A percentile compares a stretch with the other conserved stretches of the same genome.
Evolutionary conservation across 768 basidiomycete genomes (phyloP).

Genomic region (Lepiota brunneoincarnata): DNA sequence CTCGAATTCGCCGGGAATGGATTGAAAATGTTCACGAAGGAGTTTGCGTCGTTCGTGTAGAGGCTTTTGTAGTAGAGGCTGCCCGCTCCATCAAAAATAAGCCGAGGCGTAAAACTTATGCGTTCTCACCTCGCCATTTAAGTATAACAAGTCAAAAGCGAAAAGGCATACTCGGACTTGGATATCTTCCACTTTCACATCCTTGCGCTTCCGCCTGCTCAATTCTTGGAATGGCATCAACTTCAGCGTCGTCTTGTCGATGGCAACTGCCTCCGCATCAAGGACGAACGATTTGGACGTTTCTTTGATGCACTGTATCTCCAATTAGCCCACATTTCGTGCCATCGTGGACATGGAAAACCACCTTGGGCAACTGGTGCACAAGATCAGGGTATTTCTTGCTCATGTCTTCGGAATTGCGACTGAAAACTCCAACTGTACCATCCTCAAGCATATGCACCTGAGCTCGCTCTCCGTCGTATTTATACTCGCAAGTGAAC

Average conservation of each 20-base stretch:
- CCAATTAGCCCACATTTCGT: neutral
- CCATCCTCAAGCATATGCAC: conserved; percentile 86
- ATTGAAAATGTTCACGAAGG: conserved; percentile 74
- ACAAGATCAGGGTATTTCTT: conserved; percentile 99
- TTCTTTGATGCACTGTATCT: conserved; percentile 75
- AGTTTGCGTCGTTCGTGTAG: conserved; percentile 75
- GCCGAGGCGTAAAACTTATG: neutral
- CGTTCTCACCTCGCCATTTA: conserved; percentile 88
- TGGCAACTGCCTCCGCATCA: conserved; percentile 96
- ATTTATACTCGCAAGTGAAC: conserved; percentile 99
- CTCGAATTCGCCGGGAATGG: conserved; percentile 85
- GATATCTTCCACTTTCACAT: conserved; percentile 97
- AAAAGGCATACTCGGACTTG: conserved; percentile 96
- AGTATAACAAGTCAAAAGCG: conserved; percentile 93
- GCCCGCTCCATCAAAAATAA: conserved; percentile 3
- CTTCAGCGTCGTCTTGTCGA: conserved; percentile 79
- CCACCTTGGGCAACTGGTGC: conserved; percentile 83
- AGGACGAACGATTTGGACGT: conserved; percentile 88
- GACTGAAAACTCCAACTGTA: conserved; percentile 85
- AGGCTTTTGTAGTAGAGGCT: conserved; percentile 83
- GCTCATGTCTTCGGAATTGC: conserved; percentile 99
- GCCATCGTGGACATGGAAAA: neutral
- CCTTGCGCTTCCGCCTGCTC: conserved; percentile 91
- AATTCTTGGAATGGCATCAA: conserved; percentile 99
- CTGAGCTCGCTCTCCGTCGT: conserved; percentile 97